Conservation (phyloP, 2,329 filamentous ascomycete species). For the Ophioceras dolichostomum region DNA sequence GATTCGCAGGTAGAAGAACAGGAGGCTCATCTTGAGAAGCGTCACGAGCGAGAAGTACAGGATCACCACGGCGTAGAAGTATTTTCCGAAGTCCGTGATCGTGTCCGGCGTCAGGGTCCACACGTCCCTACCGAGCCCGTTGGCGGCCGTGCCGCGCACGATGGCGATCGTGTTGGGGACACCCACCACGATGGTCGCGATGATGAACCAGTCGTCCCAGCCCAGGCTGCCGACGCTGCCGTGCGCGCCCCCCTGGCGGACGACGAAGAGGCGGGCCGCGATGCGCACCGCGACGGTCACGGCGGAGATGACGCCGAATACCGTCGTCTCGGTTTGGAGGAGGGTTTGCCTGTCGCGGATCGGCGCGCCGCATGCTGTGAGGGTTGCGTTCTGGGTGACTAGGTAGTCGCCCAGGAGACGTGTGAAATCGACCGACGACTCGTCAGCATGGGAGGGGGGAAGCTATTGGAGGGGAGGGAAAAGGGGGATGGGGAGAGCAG, state of each 20-base stretch:
- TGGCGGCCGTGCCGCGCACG: conserved; percentile 16
- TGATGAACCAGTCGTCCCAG: conserved; percentile 22
- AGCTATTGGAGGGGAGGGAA: not conserved
- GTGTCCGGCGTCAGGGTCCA: conserved; percentile 30
- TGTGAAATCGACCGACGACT: not conserved
- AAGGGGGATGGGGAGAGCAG: not conserved
- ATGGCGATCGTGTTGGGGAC: conserved; percentile 18
- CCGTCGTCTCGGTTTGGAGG: conserved; percentile 16
- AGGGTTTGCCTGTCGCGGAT: conserved; percentile 17
- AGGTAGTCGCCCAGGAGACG: not conserved
- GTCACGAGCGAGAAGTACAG: conserved; percentile 34
- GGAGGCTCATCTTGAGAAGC: conserved; percentile 35
- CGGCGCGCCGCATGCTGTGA: conserved; percentile 12
- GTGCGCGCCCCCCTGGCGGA: conserved; percentile 10
- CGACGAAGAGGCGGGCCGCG: conserved; percentile 17
- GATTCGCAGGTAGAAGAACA: conserved; percentile 43
- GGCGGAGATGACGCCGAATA: conserved; percentile 19
- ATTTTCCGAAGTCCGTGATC: conserved; percentile 29
- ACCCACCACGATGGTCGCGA: conserved; percentile 14
- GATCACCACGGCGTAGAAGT: conserved; percentile 26
- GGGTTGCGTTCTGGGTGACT: conserved; percentile 13
- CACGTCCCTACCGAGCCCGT: conserved; percentile 36
- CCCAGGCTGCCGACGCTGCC: conserved; percentile 10
- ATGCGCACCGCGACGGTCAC: conserved; percentile 25
- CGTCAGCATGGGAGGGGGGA: not conserved